Base-by-base conservation (phyloP, 768 basidiomycete species). In the Macrocybe gigantea region DNA sequence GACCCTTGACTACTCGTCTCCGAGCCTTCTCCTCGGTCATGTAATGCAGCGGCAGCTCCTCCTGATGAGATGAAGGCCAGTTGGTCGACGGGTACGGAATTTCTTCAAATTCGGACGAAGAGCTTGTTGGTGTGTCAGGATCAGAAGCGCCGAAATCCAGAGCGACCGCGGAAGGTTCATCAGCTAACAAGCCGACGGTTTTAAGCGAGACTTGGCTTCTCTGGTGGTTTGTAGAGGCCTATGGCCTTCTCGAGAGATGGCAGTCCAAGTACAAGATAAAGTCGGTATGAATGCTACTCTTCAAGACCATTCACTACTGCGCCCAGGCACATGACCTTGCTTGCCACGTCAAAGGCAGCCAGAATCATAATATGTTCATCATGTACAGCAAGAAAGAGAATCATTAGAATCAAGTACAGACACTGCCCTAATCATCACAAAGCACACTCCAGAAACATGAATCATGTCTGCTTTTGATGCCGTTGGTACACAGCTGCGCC, bases 101-200 rank as follows among this genome's bases (percentile, higher is more conserved):
- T 60, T 88, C 75, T 65, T 88, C 85, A 64, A 85, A 88, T 55
- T 88, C 86, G 55, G 77, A 78, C 47, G 80, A 80, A 43, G 76
- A 70, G 59, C 71, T 71, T 38, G 72, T 64, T 38, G 73, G 65
- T 46, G 66, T 65, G 57, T 76, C 74, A 54, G 73, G 70, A 54
- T 71, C 68, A 50, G 75, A 72, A 52, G 77, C 67, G 61, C 80
- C 83, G 65, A 90, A 77, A 62, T 87, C 81, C 53, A 90, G 74
- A 59, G 82, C 74, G 55, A 88, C 73, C 62, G 85, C 80, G 59
- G 78, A 56, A 48, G 81, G 79, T 69, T 73, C 80, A 83, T 82
- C 64, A 67, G 73, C 72, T 64, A 60, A 55, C 47, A 53, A 47
- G 34, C 42, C 33, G 32, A 47, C 45, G 29, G 41, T 41, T 15